Base-by-base conservation (phyloP, 768 basidiomycete genomes). In the Kwoniella sp. region DNA sequence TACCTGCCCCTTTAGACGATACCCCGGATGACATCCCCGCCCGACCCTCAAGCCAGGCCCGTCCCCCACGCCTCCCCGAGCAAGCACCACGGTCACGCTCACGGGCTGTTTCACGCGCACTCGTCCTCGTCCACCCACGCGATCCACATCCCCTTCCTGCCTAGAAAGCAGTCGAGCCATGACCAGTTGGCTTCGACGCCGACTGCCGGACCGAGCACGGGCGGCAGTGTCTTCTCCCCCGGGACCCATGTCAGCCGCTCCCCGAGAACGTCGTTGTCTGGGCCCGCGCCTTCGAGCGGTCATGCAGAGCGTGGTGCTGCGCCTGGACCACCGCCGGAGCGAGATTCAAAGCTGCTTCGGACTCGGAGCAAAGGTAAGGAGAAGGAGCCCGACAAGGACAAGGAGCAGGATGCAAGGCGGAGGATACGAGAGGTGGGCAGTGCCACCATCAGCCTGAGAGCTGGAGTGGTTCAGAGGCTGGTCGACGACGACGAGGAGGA, bases 391-490 rank as follows among this genome's bases (percentile, higher is more conserved):
- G 29, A 47, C 7, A 19, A 43, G 40, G 46, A 50, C 9, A 32
- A 49, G n/a, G 46, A 43, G 28, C 38, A 40, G n/a, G 53, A 50
- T 20, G 42, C 36, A 29, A 41, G 40, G 9, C 33, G 32, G 23
- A 27, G 46, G 27, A 28, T 53, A 3, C 15, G 57, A 20, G 63
- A 69, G 40, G 45, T 62, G 10, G 67, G 63, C n/a, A 59, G 56
- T 15, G 68, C 68, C 3, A 70, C 62, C 1, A 67, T 70, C 40
- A 55, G 48, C 36, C 44, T 70, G 8, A 33, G 68, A 5, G 52
- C 55, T 5, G 59, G 47, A 6, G 68, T 49, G 17, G 65, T 66
- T 1, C 47, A 60, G 25, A 22, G 46, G 4, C 28, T 66, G 23
- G 58, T 52, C 15, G 40, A 49, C 43, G 65, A 64, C 22, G 68